Evolutionary conservation across 2,329 filamentous ascomycete genomes (phyloP), one percentile per base, ranked within the genome.

Genomic region (Aureobasidium sp.): DNA sequence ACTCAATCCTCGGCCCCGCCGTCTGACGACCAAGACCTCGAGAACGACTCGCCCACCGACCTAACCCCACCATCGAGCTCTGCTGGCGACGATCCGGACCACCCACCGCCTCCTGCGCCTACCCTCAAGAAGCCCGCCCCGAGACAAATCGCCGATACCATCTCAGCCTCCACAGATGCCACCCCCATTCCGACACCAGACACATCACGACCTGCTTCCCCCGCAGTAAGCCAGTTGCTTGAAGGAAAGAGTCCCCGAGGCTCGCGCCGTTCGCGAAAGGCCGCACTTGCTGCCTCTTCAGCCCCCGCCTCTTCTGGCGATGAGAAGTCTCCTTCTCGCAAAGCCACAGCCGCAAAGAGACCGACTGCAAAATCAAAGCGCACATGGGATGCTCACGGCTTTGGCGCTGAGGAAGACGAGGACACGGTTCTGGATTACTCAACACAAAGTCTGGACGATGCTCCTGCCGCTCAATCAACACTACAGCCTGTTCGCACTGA

Each of bases 321-420:
- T 68, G 94, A 97, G 69, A 81, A 80, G 0, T 60, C 57, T 15
- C 45, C 57, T 1, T 35, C 39, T 8, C 45, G 57, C 35, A 60
- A 60, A 45, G 44, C 24, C n/a, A 15, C 44, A 15, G 76, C 82
- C 6, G 76, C 80, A 19, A 73, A 74, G 68, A 80, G 82, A 69
- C 74, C 73, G 45, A 76, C 79, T 17, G 80, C 78, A 9, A 97
- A 97, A 79, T 92, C 91, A 73, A 90, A 90, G 68, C 85, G 94
- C 65, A 91, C 89, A 71, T 99, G 94, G 94, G 90, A 92, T 70
- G 90, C 89, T 5, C 90, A 96, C 71, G 94, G 94, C 4, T 79
- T 88, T 67, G 91, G 90, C 7, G 90, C 92, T 66, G 93, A 96
- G 70, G 89, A 91, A 62, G 84, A 88, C 62, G 89, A 90, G 64